Evolutionary conservation across 2,329 filamentous ascomycete species (phyloP), one percentile per base, ranked within the genome.

Genomic region (Aspergillus puulaauensis): DNA sequence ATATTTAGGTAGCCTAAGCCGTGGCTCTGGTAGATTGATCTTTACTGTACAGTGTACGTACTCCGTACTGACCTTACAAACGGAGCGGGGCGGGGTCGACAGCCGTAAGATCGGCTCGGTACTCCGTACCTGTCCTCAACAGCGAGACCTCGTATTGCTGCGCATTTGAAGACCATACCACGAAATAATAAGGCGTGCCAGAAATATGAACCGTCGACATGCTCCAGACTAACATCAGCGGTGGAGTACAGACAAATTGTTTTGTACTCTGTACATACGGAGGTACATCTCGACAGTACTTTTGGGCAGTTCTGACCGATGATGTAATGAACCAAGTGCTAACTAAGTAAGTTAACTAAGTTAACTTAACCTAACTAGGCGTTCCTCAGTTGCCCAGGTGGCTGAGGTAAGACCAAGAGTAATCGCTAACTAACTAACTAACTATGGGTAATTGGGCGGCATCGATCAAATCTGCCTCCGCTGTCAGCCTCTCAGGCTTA

Each of bases 71-170:
- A 37, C 35, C 35, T 37, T 35, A 27, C 27, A 14, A 27, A 33
- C 44, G 21, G 39, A 46, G 54, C 49, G 56, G 56, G 44, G 56
- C 39, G 50, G 56, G 50, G 56, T 52, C 24, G 24, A 41, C 27
- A 31, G 9, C 27, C 27, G 27, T 31, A 31, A 31, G 27, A 31
- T 31, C 27, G 27, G 4, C 27, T 31, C 9, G 9, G 40, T 17
- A 23, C n/a, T 46, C 23, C 39, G n/a, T 52, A 24, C 19, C 23
- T 15, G 6, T 17, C 40, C 40, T 43, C 17, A 52, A 44, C 50
- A 52, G n/a, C 27, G 35, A 14, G 12, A n/a, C 14, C 35, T 7
- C 12, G 35, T 37, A 31, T 11, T 31, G 9, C 27, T 11, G 27
- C 27, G 35, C 35, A n/a, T 37, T n/a, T 37, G 35, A 37, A n/a